These are phyloP conservation scores for Diaporthe velutina DNA, from an alignment of 2,329 filamentous ascomycete genomes.

Conservation along the genomic window DNA sequence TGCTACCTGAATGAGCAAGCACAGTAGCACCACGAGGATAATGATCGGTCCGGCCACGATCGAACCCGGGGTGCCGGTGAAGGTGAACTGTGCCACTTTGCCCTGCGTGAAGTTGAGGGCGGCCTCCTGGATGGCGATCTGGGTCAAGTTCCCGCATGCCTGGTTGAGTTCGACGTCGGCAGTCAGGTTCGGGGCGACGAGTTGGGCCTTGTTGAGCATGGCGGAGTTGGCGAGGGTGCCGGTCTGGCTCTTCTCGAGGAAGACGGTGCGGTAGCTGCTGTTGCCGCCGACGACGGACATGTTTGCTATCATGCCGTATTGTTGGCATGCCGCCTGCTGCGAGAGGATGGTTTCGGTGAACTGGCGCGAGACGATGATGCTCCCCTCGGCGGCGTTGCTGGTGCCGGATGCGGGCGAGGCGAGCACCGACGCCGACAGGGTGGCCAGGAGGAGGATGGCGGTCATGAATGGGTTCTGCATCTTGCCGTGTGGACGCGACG, in stretches of 20 bases:
- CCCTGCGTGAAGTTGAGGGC: constrained; percentile 58
- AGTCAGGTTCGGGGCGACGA: constrained; percentile 53
- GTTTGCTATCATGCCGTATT: constrained; percentile 61
- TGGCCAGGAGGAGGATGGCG: constrained; percentile 31
- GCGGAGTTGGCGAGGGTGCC: constrained; percentile 54
- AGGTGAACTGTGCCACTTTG: constrained; percentile 51
- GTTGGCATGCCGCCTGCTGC: constrained; percentile 48
- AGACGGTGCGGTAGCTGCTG: constrained; percentile 59
- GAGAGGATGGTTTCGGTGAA: constrained; percentile 4
- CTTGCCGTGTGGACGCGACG: neutral
- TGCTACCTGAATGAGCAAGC: constrained; percentile 7
- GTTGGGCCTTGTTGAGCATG: constrained; percentile 57
- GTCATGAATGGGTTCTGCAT: constrained; percentile 34
- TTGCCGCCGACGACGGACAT: constrained; percentile 60
- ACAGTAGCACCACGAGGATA: neutral
- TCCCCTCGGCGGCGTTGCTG: neutral
- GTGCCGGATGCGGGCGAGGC: constrained; percentile 24
- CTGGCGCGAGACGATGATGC: constrained; percentile 33
- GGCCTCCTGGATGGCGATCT: constrained; percentile 57
- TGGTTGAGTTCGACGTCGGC: constrained; percentile 56
- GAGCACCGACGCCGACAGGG: constrained; percentile 27
- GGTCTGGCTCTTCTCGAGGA: constrained; percentile 56
- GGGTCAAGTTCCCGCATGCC: constrained; percentile 59
- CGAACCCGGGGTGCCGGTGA: constrained; percentile 15
- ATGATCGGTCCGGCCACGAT: constrained; percentile 26